Conservation (phyloP, 768 basidiomycete genomes). For the Sporobolomyces phaffii region DNA sequence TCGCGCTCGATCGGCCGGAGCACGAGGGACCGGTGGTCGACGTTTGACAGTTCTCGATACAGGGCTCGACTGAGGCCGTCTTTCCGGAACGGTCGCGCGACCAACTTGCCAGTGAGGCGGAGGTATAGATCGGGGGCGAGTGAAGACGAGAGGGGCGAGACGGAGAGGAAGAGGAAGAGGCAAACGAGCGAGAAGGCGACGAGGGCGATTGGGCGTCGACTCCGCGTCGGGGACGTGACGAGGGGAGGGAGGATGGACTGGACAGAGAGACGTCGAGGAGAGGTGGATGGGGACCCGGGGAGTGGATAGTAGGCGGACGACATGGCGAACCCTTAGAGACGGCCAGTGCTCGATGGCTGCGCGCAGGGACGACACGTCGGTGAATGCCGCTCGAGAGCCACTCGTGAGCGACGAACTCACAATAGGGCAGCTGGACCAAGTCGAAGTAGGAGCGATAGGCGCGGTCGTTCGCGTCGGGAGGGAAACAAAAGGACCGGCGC, state of each 20-base stretch:
- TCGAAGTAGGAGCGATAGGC: too few species aligned
- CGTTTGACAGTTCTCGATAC: slow-evolving; percentile 7
- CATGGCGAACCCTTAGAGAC: too few species aligned
- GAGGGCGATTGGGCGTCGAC: slow-evolving; percentile 1
- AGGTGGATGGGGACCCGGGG: background rate
- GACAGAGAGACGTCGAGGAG: background rate
- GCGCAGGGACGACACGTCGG: too few species aligned
- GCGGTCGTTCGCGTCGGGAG: too few species aligned
- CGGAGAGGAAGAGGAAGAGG: slow-evolving; percentile 14
- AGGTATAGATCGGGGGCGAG: background rate
- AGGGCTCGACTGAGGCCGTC: slow-evolving; percentile 12
- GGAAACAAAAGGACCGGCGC: too few species aligned
- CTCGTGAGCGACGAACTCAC: too few species aligned
- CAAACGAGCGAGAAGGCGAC: background rate
- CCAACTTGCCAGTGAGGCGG: background rate
- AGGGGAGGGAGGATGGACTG: background rate
- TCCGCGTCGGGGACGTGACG: background rate
- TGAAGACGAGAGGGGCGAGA: background rate
- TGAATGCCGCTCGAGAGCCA: too few species aligned
- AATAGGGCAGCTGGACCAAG: too few species aligned
- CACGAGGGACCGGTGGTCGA: slow-evolving; percentile 17
- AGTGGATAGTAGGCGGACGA: background rate
- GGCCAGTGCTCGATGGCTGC: too few species aligned
- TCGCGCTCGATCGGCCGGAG: slow-evolving; percentile 18
- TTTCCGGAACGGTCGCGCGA: background rate